Percentiles rank a stretch among this genome's conserved stretches.
Conservation (phyloP, 164 flowering plant species). For the grape (Vitis vinifera) region DNA sequence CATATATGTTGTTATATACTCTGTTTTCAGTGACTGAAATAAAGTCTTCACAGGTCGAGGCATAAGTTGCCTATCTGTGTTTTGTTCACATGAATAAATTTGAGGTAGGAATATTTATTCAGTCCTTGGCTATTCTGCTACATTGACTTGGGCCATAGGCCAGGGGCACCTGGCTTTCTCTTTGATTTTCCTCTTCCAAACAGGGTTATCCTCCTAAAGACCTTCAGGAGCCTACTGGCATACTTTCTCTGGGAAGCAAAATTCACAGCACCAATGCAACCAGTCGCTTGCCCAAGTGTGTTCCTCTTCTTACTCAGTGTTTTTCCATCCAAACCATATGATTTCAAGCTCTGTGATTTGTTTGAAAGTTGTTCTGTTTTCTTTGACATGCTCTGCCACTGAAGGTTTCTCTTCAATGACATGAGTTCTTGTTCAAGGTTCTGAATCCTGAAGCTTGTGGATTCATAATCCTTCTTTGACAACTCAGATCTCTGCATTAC, state of each 20-base stretch:
- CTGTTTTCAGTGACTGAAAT: too few species aligned
- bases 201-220: conserved; percentile 44
- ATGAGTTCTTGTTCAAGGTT: conserved; percentile 77
- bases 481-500: conserved; percentile 31
- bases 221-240: conserved; percentile 61
- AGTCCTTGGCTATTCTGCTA: conserved; percentile 12
- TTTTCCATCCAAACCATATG: conserved; percentile 38
- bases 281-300: conserved; percentile 51
- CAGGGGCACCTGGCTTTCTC: conserved; percentile 38
- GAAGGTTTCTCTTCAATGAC: conserved; percentile 67
- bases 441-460: conserved; percentile 91
- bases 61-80: too few species aligned
- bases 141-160: conserved; percentile 25
- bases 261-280: conserved; percentile 68
- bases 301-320: conserved; percentile 49
- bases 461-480: conserved; percentile 65
- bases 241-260: conserved; percentile 72
- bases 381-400: conserved; percentile 34
- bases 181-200: conserved; percentile 62
- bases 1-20: too few species aligned
- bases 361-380: conserved; percentile 29
- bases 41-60: too few species aligned
- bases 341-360: conserved; percentile 24
- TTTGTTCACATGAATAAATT: too few species aligned
- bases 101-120: too few species aligned